Evolutionary conservation across 495 filamentous ascomycete genomes (phyloP), one percentile per base, ranked within the genome.

Genomic region (Aspergillus cristatus): DNA sequence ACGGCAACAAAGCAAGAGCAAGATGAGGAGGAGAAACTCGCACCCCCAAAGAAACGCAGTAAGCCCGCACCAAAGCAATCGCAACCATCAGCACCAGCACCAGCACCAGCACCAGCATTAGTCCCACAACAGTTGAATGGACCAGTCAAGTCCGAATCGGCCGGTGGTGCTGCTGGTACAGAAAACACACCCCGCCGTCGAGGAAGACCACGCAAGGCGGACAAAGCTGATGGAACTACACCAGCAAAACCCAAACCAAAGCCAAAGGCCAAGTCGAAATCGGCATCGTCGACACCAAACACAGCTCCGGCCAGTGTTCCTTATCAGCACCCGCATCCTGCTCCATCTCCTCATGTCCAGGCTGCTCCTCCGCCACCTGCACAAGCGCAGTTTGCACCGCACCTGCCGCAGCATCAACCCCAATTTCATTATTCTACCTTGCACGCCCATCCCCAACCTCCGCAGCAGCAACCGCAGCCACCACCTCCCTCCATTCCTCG

Each of bases 391-490:
- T 24, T 24, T 8, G 20, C 20, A 4, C 36, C 28, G 15, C 36
- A 28, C 13, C 36, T 29, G 14, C 30, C 30, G 24, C 36, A 38
- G 15, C 36, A 28, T 20, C 36, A 38, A 13, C 30, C 30, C 36
- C 36, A 38, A 18, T 18, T 14, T 7, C 26, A 38, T 7, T 28
- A 37, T 18, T 16, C 18, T 14, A 33, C 34, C 12, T 31, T 7
- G 8, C 33, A 32, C n/a, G 12, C 26, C 3, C 25, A 31, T 8
- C 20, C 34, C n/a, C 35, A 35, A 18, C 14, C 36, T 18, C 41
- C 37, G 15, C 25, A 32, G 34, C 40, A 43, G 18, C 30, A 33
- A 13, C 34, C 37, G 30, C 7, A n/a, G n/a, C n/a, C n/a, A n/a
- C n/a, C n/a, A n/a, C n/a, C n/a, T n/a, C n/a, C n/a, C n/a, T n/a